Conservation (phyloP, 768 basidiomycete species). For the Agaricus bisporus region DNA sequence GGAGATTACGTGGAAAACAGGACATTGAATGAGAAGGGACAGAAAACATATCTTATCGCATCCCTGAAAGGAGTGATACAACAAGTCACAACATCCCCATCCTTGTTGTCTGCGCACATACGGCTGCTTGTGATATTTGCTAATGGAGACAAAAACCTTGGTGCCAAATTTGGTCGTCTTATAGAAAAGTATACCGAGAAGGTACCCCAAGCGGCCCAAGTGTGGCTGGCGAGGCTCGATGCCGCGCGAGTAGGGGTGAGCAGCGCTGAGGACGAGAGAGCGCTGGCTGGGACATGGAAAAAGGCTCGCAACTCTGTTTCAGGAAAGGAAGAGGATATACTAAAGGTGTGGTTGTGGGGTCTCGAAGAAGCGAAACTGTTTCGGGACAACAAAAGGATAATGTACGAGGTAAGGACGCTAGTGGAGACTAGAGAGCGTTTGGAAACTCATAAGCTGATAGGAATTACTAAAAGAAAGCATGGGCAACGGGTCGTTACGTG, state of each 20-base stretch:
- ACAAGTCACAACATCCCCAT: slow-evolving; percentile 18
- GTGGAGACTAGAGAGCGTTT: slow-evolving; percentile 1
- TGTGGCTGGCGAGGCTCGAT: slow-evolving; percentile 51
- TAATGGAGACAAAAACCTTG: slow-evolving; percentile 8
- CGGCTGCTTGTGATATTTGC: slow-evolving; percentile 18
- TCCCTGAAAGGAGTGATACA: slow-evolving; percentile 33
- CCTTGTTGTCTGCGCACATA: slow-evolving; percentile 27
- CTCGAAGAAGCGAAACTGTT: slow-evolving; percentile 18
- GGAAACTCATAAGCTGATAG: slow-evolving; percentile 21
- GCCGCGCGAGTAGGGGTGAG: slow-evolving; percentile 28
- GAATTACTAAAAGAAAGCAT: slow-evolving; percentile 41
- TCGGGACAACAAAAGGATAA: slow-evolving; percentile 15
- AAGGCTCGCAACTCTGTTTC: slow-evolving; percentile 35
- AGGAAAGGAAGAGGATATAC: slow-evolving; percentile 22
- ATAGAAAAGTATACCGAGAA: slow-evolving; percentile 42
- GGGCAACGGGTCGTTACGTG: slow-evolving; percentile 28
- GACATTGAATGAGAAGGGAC: slow-evolving; percentile 17
- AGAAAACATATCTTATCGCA: slow-evolving; percentile 52
- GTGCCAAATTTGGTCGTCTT: slow-evolving; percentile 30
- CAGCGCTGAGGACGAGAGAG: slow-evolving; percentile 19
- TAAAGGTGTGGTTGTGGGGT: slow-evolving; percentile 54
- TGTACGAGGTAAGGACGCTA: slow-evolving; percentile 27
- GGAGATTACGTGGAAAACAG: neutral
- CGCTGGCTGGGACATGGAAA: slow-evolving; percentile 30
- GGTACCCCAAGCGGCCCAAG: slow-evolving; percentile 27